Conservation (phyloP, 1,284 basidiomycete species). For the Microstroma glucosiphilum region DNA sequence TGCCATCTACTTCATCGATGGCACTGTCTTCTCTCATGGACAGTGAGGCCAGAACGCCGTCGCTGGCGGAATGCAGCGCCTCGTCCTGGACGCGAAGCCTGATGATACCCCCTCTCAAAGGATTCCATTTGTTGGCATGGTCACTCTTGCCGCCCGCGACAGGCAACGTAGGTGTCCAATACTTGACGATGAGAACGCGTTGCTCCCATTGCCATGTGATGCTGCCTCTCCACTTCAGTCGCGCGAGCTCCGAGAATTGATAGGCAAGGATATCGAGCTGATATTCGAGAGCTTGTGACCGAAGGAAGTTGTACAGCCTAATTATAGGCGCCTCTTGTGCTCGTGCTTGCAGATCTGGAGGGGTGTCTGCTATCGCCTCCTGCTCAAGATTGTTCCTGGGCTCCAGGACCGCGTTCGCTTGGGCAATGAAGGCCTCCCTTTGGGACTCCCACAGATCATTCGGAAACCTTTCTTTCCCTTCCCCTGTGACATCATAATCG, state of each 20-base stretch:
- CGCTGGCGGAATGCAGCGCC: not conserved
- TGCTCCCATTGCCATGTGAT: slow-evolving; percentile 21
- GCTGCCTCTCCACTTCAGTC: slow-evolving; percentile 35
- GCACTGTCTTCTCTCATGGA: not conserved
- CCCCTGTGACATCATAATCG: slow-evolving; percentile 28
- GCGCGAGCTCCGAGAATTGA: slow-evolving; percentile 34
- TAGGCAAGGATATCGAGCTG: slow-evolving; percentile 44
- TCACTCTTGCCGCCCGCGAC: too few relatives aligned
- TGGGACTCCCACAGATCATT: slow-evolving; percentile 27
- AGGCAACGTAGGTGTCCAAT: slow-evolving; percentile 21
- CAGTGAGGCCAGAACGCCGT: not conserved
- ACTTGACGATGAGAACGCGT: slow-evolving; percentile 25
- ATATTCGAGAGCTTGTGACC: slow-evolving; percentile 36
- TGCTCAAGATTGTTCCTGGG: slow-evolving; percentile 13
- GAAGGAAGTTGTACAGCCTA: slow-evolving; percentile 34
- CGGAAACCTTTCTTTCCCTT: slow-evolving; percentile 26
- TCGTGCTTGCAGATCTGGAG: not conserved
- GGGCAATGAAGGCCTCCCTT: slow-evolving; percentile 24
- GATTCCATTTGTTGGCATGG: not conserved
- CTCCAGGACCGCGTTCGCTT: slow-evolving; percentile 32
- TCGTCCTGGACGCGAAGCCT: not conserved
- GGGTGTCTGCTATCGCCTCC: not conserved
- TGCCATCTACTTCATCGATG: not conserved
- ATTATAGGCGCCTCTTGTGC: slow-evolving; percentile 25
- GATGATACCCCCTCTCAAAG: not conserved